Base-by-base conservation (phyloP, 1,284 basidiomycete species). In the Malassezia equina region DNA sequence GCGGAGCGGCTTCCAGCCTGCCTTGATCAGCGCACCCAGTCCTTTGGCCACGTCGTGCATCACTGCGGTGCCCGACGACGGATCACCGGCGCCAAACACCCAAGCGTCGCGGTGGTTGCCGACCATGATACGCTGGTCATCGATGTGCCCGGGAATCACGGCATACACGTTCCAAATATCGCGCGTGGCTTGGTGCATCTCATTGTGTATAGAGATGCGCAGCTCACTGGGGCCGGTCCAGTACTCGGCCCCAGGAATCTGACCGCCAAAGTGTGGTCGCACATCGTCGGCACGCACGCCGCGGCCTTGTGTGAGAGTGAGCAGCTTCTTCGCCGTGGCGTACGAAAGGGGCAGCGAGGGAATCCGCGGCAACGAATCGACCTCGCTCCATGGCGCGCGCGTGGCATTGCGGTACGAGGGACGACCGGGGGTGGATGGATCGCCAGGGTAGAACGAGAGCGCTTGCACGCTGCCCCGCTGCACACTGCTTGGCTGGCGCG, bases 1-100 rank as follows among this genome's bases (percentile, higher is more conserved):
- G 53, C 90, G 79, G 34, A 90, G 77, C 4, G 91, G 91, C 66
- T 83, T 86, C 91, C 91, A 96, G 24, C 89, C 90, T 13, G 77
- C 78, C 61, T 77, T 78, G 21, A 86, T 70, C 1, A 95, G 78
- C 8, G 78, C 76, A 28, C 88, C 89, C 54, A 90, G 81, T n/a
- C 86, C 88, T 31, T 83, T 82, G 55, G 91, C 80, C 24, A 90
- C 79, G 73, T 95, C 90, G 65, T 85, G 81, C 15, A 91, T 77
- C n/a, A 86, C 83, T 0, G 85, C 87, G 0, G 89, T 88, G 7
- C 91, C 90, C 13, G 86, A 88, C 39, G 81, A 84, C 1, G 91
- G 91, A 75, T 96, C 93, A 7, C 82, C 75, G 0, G 81, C 41
- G 81, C 90, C 76, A 46, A 75, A 77, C 5, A 69, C 68, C 71